phyloP scores from a whole-genome alignment of 345 rosid species.

The Rhodamnia argentea region DNA sequence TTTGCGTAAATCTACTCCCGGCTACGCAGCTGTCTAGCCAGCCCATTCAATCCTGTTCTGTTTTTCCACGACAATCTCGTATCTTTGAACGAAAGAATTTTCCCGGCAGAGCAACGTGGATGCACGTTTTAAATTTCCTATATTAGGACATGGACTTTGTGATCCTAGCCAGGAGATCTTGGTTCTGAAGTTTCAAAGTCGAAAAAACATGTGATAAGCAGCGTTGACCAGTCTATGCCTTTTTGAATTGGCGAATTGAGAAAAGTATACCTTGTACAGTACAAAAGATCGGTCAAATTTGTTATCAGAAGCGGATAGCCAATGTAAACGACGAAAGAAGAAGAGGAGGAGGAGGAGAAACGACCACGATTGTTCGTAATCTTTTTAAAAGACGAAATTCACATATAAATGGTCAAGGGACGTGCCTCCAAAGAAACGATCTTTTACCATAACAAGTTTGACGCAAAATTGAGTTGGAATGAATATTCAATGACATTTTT shows the following conservation, averaged over 20 bases:
- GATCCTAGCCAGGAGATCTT: not conserved
- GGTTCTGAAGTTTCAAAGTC: too few relatives aligned
- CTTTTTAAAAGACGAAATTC: not conserved
- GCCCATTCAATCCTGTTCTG: not conserved
- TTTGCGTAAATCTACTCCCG: too few relatives aligned
- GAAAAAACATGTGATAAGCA: not conserved
- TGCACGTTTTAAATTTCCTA: not conserved
- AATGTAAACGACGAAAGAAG: not conserved
- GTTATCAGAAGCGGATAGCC: not conserved
- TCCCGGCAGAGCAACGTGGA: not conserved
- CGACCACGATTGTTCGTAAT: not conserved
- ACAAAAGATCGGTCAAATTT: not conserved
- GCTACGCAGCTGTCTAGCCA: not conserved
- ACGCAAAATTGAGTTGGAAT: accelerated
- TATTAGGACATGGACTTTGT: too few relatives aligned
- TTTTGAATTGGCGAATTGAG: not conserved
- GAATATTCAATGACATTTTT: too few relatives aligned
- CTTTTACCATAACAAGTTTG: accelerated
- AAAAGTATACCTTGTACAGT: not conserved
- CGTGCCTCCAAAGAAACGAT: not conserved
- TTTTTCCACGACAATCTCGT: not conserved
- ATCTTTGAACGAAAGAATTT: not conserved
- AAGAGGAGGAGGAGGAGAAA: not conserved
- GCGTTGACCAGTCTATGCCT: not conserved
- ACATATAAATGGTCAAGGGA: not conserved